Evolutionary conservation across 2,329 filamentous ascomycete genomes (phyloP), one percentile per base, ranked within the genome.

Genomic region (Acarospora socialis): DNA sequence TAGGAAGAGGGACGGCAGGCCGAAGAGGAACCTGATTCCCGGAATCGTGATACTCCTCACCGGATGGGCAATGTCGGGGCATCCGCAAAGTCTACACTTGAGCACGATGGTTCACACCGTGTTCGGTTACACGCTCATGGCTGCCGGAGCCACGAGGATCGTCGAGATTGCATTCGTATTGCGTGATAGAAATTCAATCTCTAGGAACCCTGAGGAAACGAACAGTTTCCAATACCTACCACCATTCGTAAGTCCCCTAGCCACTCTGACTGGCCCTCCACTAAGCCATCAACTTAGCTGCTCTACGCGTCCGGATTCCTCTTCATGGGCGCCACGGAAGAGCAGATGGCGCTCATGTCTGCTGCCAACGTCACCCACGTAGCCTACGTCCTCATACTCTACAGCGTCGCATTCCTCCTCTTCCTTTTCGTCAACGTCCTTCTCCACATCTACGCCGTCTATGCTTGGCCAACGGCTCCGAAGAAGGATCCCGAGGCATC

Each of bases 61-160:
- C 1, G 90, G 90, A 12, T 98, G 83, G 77, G 87, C 75, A 38
- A 95, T 98, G 86, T 86, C 81, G 26, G 74, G 76, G 4, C 90
- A 98, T 49, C 80, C 87, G 0, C 90, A 98, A 55, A 68, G 76
- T 22, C 58, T 93, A 27, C 74, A 75, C 57, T 66, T 93, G 41
- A 93, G 83, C 49, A 83, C 79, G 31, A 84, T 82, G 66, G 77
- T 92, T 6, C 90, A 98, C 54, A 64, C 69, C 21, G 72, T 90
- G 42, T 98, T 98, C 47, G 90, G 90, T 8, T 95, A 93, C 52
- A 93, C 83, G 0, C 66, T 98, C 23, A 95, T 98, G 86, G 81
- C 72, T 1, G 86, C 80, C 3, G 90, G 87, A 10, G 37, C 83
- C 8, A 73, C 81, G 1, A 72, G 90, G 32, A 81, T 95, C 34